Conservation (phyloP, 2,329 filamentous ascomycete species). For the Cladosporium colombiae region DNA sequence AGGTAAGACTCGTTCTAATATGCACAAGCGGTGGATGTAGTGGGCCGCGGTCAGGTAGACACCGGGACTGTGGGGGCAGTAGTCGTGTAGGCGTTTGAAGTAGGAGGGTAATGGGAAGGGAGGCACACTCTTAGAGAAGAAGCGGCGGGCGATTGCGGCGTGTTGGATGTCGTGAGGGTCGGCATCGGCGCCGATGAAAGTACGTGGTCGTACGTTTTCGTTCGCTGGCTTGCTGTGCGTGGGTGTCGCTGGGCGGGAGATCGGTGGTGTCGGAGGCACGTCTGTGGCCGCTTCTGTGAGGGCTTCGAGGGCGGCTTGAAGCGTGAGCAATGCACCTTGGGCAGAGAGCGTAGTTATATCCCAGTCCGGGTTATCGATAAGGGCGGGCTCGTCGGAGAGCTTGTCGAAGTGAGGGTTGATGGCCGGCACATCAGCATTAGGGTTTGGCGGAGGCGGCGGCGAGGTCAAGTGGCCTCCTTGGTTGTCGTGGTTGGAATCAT, state of each 20-base stretch:
- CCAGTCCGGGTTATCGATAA: slow-evolving; percentile 46
- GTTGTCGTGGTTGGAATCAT: slow-evolving; percentile 15
- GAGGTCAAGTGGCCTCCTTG: slow-evolving; percentile 12
- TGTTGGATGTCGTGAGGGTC: slow-evolving; percentile 77
- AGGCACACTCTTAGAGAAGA: slow-evolving; percentile 86
- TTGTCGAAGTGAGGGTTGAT: slow-evolving; percentile 16
- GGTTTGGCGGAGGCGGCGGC: slow-evolving; percentile 22
- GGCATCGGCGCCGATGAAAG: slow-evolving; percentile 60
- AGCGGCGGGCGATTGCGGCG: slow-evolving; percentile 83
- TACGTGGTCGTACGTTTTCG: slow-evolving; percentile 35
- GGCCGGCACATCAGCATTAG: slow-evolving; percentile 14
- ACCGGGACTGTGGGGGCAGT: slow-evolving; percentile 89
- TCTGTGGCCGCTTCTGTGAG: slow-evolving; percentile 75
- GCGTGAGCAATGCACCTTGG: slow-evolving; percentile 73
- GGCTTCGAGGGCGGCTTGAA: slow-evolving; percentile 61
- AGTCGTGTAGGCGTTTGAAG: slow-evolving; percentile 80
- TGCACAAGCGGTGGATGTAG: slow-evolving; percentile 81
- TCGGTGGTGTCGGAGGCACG: slow-evolving; percentile 75
- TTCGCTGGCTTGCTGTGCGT: slow-evolving; percentile 53
- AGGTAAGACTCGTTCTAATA: slow-evolving; percentile 71
- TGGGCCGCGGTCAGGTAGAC: slow-evolving; percentile 88
- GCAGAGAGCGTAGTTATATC: slow-evolving; percentile 74
- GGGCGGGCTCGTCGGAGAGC: slow-evolving; percentile 33
- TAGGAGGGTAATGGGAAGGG: slow-evolving; percentile 83
- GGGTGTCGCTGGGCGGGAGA: slow-evolving; percentile 63